phyloP scores from a whole-genome alignment of 2,329 filamentous ascomycete species.

The Endocalyx cinctus region DNA sequence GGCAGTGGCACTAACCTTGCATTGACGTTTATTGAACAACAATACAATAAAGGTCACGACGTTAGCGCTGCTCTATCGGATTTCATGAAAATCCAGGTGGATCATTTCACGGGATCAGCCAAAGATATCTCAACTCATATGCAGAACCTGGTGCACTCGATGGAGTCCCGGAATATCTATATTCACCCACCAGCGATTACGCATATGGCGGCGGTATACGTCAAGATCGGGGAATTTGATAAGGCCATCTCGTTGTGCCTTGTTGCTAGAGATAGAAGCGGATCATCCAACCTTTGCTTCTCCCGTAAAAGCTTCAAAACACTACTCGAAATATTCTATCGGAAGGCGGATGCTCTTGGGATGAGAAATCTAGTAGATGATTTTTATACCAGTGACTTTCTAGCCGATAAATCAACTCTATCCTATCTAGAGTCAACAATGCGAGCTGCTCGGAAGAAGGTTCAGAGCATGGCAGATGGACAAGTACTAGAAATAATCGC shows the following conservation, averaged over 20 bases:
- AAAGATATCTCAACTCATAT: constrained; percentile 20
- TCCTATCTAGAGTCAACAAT: constrained; percentile 16
- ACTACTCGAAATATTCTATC: constrained; percentile 19
- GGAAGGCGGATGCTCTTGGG: constrained; percentile 14
- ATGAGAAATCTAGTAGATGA: constrained; percentile 17
- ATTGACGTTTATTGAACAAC: constrained; percentile 33
- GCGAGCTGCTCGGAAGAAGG: constrained; percentile 12
- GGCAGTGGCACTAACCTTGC: constrained; percentile 27
- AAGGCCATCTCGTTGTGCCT: constrained; percentile 23
- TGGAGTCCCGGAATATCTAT: constrained; percentile 21
- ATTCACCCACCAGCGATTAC: constrained; percentile 19
- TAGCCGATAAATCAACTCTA: constrained; percentile 15
- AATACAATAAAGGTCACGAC: constrained; percentile 36
- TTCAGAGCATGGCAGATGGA: not conserved
- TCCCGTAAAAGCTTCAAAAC: constrained; percentile 18
- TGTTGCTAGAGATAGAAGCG: constrained; percentile 19
- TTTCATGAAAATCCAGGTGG: constrained; percentile 21
- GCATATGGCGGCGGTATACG: constrained; percentile 20
- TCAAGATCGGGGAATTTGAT: constrained; percentile 14
- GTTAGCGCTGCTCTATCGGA: constrained; percentile 30
- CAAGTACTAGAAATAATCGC: constrained; percentile 14
- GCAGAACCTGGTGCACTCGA: constrained; percentile 18
- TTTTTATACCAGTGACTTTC: constrained; percentile 14
- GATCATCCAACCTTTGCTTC: constrained; percentile 20
- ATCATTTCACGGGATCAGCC: constrained; percentile 14